Conservation (phyloP, 345 rosid species). For the Populus euphratica region DNA sequence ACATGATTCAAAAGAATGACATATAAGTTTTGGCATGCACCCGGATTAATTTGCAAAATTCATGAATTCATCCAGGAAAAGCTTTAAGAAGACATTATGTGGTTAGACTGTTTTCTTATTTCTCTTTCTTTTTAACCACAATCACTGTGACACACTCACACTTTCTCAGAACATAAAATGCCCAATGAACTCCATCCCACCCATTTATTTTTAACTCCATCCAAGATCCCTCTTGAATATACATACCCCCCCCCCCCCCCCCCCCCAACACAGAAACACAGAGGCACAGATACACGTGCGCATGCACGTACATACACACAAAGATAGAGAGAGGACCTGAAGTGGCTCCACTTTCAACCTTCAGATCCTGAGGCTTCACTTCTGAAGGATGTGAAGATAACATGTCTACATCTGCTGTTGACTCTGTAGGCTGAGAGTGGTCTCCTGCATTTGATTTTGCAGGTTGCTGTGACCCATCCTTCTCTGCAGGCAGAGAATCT, state of each 20-base stretch:
- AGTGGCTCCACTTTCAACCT: slow-evolving; percentile 27
- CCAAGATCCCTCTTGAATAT: neutral
- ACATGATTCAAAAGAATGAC: neutral
- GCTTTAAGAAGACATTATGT: neutral
- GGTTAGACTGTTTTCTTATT: neutral
- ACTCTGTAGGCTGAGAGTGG: slow-evolving; percentile 22
- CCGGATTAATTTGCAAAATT: neutral
- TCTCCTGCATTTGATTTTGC: slow-evolving; percentile 34
- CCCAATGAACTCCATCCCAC: neutral
- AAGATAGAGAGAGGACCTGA: slow-evolving; percentile 29
- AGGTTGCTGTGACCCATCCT: slow-evolving; percentile 36
- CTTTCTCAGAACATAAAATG: neutral
- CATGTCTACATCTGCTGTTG: slow-evolving; percentile 42
- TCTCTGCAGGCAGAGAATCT: slow-evolving; percentile 36
- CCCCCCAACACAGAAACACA: neutral
- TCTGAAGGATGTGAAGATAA: slow-evolving; percentile 30
- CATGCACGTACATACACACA: neutral
- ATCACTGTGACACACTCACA: neutral
- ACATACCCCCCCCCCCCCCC: neutral
- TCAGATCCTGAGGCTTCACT: slow-evolving; percentile 19
- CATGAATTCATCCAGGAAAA: neutral
- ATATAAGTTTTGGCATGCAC: neutral
- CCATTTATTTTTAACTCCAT: neutral
- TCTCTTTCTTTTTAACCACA: neutral
- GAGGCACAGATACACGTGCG: neutral